A percentile compares a stretch with the other conserved stretches of the same genome.
These are phyloP conservation scores for Osmanthus fragrans DNA, from an alignment of 257 asterid genomes.

Conservation along the genomic window DNA sequence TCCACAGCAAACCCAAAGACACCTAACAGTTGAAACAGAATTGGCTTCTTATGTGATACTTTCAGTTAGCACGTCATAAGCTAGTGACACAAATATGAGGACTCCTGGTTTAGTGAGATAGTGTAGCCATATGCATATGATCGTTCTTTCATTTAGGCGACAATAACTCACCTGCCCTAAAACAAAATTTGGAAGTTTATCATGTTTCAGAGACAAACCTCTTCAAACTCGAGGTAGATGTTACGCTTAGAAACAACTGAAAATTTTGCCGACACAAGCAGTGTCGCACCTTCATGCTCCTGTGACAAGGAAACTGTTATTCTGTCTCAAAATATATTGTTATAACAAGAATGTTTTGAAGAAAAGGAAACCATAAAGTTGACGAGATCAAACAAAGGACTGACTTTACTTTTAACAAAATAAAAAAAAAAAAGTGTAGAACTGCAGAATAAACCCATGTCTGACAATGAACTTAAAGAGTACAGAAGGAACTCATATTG, in stretches of 20 bases:
- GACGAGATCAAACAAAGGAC: neutral
- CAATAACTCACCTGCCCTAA: neutral
- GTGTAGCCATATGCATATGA: neutral
- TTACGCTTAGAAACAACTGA: constrained; percentile 73
- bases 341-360: neutral
- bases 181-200: neutral
- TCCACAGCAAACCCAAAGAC: neutral
- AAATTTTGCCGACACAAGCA: constrained; percentile 75
- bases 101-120: neutral
- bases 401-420: constrained; percentile 2
- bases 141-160: neutral
- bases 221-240: constrained; percentile 82
- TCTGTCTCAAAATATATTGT: neutral
- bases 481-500: neutral
- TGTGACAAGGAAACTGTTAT: constrained; percentile 32
- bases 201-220: constrained; percentile 47
- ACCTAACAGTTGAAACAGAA: neutral
- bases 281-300: constrained; percentile 93
- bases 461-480: neutral
- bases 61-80: neutral
- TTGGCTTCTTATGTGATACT: neutral
- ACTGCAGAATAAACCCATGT: neutral
- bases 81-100: neutral
- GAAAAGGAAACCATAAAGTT: neutral
- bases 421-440: neutral